These are phyloP conservation scores for Yueomyces sinensis DNA, from an alignment of 805 yeast genomes.

Conservation along the genomic window DNA sequence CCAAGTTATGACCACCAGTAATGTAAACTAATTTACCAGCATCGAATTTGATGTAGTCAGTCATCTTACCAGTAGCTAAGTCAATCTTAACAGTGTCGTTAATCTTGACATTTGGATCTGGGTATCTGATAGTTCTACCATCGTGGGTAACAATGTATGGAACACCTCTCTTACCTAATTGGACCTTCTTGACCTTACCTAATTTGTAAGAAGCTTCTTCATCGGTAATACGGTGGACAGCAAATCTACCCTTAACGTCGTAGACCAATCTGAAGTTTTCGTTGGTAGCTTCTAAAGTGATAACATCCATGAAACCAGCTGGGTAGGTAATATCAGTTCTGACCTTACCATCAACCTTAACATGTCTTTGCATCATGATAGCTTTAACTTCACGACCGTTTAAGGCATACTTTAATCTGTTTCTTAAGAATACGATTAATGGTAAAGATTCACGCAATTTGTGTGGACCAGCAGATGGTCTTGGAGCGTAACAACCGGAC, in stretches of 20 bases:
- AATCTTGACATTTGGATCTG: conserved; percentile 93
- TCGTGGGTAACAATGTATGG: conserved; percentile 99
- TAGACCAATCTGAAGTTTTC: conserved; percentile 98
- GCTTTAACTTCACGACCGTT: conserved; percentile 99
- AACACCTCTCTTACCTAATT: conserved; percentile 95
- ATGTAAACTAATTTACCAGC: conserved; percentile 85
- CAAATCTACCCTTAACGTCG: conserved; percentile 98
- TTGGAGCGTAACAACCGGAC: conserved; percentile 99
- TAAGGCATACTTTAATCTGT: conserved; percentile 97
- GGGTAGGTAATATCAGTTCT: conserved; percentile 99
- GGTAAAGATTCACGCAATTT: conserved; percentile 97
- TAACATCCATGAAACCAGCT: conserved; percentile 99
- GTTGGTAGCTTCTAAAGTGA: conserved; percentile 93
- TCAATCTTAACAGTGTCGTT: conserved; percentile 98
- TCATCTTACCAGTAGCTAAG: conserved; percentile 89
- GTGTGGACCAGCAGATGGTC: conserved; percentile 99
- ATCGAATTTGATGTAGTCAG: conserved; percentile 82
- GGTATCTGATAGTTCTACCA: conserved; percentile 99
- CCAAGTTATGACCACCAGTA: conserved; percentile 98
- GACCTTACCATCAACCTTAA: conserved; percentile 97
- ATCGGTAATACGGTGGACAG: conserved; percentile 98
- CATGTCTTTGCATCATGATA: conserved; percentile 95
- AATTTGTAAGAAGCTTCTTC: conserved; percentile 98
- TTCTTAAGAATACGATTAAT: conserved; percentile 90
- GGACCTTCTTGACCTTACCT: conserved; percentile 96